phyloP scores from a whole-genome alignment of 257 asterid genomes.

The Eustoma russellianum region DNA sequence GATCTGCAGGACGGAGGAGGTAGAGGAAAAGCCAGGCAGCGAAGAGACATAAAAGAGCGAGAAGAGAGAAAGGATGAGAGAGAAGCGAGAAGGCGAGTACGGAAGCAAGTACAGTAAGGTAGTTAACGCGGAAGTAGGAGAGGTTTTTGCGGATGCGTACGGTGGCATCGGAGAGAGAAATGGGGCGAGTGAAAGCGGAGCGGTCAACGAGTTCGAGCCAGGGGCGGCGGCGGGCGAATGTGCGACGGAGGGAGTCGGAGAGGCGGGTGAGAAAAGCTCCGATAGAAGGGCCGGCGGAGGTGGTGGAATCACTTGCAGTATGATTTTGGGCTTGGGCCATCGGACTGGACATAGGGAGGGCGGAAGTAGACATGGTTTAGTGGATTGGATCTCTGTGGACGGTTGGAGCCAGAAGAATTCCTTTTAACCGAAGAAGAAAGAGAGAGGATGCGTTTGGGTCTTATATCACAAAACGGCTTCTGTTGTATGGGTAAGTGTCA shows the following conservation, averaged over 20 bases:
- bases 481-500: no score
- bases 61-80: constrained; percentile 33
- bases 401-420: constrained; percentile 3
- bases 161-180: constrained; percentile 28
- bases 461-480: no score
- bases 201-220: constrained; percentile 31
- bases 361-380: constrained; percentile 13
- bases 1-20: constrained; percentile 30
- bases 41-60: constrained; percentile 21
- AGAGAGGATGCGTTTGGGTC: no score
- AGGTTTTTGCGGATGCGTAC: constrained; percentile 28
- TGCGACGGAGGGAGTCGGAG: constrained; percentile 20
- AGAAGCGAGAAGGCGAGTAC: constrained; percentile 29
- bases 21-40: constrained; percentile 40
- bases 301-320: not conserved
- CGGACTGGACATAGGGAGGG: constrained; percentile 17
- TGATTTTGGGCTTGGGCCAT: not conserved
- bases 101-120: constrained; percentile 15
- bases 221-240: constrained; percentile 27
- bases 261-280: constrained; percentile 23
- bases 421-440: not conserved
- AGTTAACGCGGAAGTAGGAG: constrained; percentile 34
- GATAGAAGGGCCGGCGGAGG: constrained; percentile 7
- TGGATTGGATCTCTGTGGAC: not conserved
- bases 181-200: constrained; percentile 33